phyloP scores from a whole-genome alignment of 257 asterid genomes.

The Solanum boliviense region DNA sequence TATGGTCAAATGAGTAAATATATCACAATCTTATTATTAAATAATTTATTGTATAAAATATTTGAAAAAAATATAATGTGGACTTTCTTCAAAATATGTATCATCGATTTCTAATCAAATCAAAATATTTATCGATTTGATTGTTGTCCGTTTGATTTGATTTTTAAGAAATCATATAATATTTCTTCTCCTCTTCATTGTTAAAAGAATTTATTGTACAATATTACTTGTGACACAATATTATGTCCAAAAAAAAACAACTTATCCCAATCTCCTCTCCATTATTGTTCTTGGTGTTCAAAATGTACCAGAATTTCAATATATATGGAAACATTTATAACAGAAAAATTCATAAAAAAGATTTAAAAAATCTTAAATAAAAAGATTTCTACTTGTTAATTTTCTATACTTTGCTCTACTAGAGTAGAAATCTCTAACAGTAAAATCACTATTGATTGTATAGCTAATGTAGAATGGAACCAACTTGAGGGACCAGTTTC shows the following conservation, averaged over 20 bases:
- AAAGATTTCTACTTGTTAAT: background rate
- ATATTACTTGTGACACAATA: too few relatives aligned
- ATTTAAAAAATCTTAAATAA: background rate
- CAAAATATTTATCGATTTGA: too few relatives aligned
- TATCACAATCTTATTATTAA: background rate
- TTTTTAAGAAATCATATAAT: too few relatives aligned
- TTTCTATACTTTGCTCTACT: background rate
- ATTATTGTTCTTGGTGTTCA: background rate
- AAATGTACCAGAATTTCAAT: background rate
- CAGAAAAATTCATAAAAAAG: background rate
- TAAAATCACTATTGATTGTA: background rate
- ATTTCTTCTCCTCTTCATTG: too few relatives aligned
- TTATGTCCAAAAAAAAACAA: too few relatives aligned
- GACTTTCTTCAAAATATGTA: background rate
- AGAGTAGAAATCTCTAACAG: background rate
- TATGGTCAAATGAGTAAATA: background rate
- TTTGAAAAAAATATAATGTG: background rate
- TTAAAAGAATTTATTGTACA: too few relatives aligned
- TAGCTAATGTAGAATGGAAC: background rate
- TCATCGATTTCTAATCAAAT: background rate
- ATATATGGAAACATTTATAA: background rate
- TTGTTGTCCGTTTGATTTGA: background rate
- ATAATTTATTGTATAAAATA: background rate
- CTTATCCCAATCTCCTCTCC: background rate
- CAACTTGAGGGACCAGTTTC: background rate